Conservation (phyloP, 2,329 filamentous ascomycete species). For the Fusarium cicatricum region DNA sequence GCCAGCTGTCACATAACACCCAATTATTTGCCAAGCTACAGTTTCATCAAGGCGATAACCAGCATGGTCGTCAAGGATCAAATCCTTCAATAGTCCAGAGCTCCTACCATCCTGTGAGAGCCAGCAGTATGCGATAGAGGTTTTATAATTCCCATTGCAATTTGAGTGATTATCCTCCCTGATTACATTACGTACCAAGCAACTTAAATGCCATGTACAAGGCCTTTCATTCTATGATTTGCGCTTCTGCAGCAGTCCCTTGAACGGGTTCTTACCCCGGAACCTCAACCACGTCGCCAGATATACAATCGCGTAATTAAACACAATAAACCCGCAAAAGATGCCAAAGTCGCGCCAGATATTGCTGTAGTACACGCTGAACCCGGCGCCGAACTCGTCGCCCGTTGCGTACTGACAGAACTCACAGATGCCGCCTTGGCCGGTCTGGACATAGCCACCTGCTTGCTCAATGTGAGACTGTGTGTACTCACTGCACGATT, state of each 20-base stretch:
- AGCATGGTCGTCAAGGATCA: too few species aligned
- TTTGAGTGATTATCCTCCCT: not conserved
- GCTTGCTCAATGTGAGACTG: constrained; percentile 58
- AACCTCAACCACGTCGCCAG: constrained; percentile 52
- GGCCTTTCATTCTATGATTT: constrained; percentile 10
- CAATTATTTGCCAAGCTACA: too few species aligned
- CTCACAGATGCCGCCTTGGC: constrained; percentile 65
- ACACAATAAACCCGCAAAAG: constrained; percentile 69
- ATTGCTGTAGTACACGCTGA: constrained; percentile 67
- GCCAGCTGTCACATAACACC: too few species aligned
- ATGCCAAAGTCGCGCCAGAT: constrained; percentile 74
- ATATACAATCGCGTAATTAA: constrained; percentile 63
- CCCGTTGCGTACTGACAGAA: constrained; percentile 71
- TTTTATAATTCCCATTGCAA: too few species aligned
- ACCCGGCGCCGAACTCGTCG: constrained; percentile 65
- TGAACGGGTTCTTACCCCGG: constrained; percentile 50
- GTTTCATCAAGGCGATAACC: too few species aligned
- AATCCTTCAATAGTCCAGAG: too few species aligned
- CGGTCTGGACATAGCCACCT: constrained; percentile 68
- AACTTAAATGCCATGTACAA: not conserved
- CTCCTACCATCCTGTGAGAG: too few species aligned
- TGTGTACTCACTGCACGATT: constrained; percentile 68
- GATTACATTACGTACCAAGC: not conserved
- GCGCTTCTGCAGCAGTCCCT: constrained; percentile 41
- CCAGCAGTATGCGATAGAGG: too few species aligned